Percentiles rank a stretch among this genome's conserved stretches.
phyloP scores from a whole-genome alignment of 108 stramenopile genomes.

The Nitzschia sp. region DNA sequence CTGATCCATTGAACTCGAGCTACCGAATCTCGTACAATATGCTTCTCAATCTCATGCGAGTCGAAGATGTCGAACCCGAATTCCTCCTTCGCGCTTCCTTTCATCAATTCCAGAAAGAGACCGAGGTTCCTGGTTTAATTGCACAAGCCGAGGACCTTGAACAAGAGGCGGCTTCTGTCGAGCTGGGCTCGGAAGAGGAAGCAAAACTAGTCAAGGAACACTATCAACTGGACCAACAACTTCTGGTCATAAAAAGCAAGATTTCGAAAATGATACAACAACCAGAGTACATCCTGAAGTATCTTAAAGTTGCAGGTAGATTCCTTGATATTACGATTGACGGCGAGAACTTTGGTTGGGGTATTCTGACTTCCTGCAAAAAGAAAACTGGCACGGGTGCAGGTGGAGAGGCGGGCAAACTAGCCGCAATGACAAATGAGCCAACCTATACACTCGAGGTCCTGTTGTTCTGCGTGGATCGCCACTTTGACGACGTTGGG shows the following conservation, averaged over 20 bases:
- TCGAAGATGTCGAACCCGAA: conserved; percentile 98
- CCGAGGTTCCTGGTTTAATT: conserved; percentile 84
- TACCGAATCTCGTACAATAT: conserved; percentile 99
- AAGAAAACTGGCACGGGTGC: conserved; percentile 69
- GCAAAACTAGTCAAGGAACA: conserved; percentile 76
- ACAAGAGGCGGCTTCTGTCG: conserved; percentile 60
- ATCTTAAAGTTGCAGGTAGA: conserved; percentile 85
- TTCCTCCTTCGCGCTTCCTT: conserved; percentile 95
- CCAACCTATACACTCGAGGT: conserved; percentile 80
- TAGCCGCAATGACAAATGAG: conserved; percentile 48
- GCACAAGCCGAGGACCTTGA: conserved; percentile 69
- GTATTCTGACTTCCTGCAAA: conserved; percentile 72
- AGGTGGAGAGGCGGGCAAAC: conserved; percentile 69
- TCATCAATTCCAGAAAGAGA: conserved; percentile 93
- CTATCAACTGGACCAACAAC: conserved; percentile 81
- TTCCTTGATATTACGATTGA: conserved; percentile 82
- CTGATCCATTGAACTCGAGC: conserved; percentile 94
- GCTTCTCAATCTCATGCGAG: conserved; percentile 98
- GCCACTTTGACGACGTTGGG: conserved; percentile 66
- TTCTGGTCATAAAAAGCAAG: conserved; percentile 69
- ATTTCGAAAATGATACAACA: conserved; percentile 81
- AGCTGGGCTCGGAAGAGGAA: conserved; percentile 56
- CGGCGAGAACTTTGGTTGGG: conserved; percentile 90
- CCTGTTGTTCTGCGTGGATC: conserved; percentile 77
- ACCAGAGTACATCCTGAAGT: conserved; percentile 90